Base-by-base conservation (phyloP, 495 filamentous ascomycete species). In the Rhizodiscina lignyota region DNA sequence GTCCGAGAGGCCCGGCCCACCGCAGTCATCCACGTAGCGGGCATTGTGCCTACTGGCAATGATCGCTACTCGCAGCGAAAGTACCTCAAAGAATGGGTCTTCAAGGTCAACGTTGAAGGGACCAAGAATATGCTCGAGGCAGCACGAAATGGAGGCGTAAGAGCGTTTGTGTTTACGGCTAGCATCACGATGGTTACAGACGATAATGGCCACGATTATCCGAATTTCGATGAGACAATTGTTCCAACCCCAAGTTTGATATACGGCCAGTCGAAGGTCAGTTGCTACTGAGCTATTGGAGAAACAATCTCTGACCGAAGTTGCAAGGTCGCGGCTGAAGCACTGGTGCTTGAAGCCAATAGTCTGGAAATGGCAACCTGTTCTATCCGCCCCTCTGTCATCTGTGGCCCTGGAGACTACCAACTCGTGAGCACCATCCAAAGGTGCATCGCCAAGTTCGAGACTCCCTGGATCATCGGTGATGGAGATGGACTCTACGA, bases 181-280 rank as follows among this genome's bases (percentile, higher is more conserved):
- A 65, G 52, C 40, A 72, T 66, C 41, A 67, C 66, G 17, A 62
- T 65, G 27, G 53, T 70, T 32, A 64, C 59, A 11, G 72, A 77
- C 50, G 62, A 74, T 42, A 47, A 70, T 48, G 51, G 51, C 12
- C 46, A 55, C 34, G 52, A 65, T 20, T 68, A 69, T 48, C 51
- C 42, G 10, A 70, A 75, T 45, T 63, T 69, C 37, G 57, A 69
- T 41, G 70, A 74, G 47, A 44, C 31, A 18, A 27, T 8, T 27
- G 17, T 65, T 67, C 54, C 66, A 12, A 45, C 40, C 21, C 58
- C 49, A 16, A 70, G 58, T 1, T 54, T 68, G 32, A 62, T 68
- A 21, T 77, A 77, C 45, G 68, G 70, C 17, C 64, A 70, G 42
- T 70, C 66, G 18, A 75, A 74, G 60, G 69, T 67, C 19, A 16